phyloP scores from a whole-genome alignment of 805 yeast genomes.

The Priceomyces carsonii region DNA sequence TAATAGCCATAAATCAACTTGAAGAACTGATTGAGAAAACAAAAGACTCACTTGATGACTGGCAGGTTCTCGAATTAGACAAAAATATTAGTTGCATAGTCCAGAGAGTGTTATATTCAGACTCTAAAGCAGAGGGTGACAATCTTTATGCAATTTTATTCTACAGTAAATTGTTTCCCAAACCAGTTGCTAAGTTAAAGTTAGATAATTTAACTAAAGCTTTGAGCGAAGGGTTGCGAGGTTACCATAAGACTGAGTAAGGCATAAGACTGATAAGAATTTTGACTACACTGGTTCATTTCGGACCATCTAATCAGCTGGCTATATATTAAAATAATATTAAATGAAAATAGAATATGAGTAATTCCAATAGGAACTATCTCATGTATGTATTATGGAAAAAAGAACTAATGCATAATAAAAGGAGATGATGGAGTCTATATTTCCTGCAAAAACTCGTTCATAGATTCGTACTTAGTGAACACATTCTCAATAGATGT shows the following conservation, averaged over 20 bases:
- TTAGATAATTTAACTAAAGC: constrained; percentile 31
- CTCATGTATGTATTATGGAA: too few species aligned
- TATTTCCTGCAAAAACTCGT: too few species aligned
- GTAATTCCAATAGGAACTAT: too few species aligned
- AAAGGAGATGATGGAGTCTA: too few species aligned
- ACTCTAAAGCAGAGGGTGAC: constrained; percentile 9
- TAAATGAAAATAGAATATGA: constrained; percentile 1
- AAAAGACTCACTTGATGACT: constrained; percentile 14
- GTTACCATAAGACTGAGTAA: constrained; percentile 33
- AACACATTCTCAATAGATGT: too few species aligned
- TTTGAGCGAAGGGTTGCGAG: constrained; percentile 34
- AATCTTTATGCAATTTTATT: constrained; percentile 32
- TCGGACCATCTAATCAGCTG: constrained; percentile 21
- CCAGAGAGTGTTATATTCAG: constrained; percentile 15
- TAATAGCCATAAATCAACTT: constrained; percentile 33
- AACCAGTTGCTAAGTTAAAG: constrained; percentile 36
- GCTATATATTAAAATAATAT: constrained; percentile 14
- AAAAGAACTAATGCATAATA: too few species aligned
- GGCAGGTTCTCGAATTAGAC: constrained; percentile 34
- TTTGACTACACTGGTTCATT: too few species aligned
- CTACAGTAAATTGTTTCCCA: constrained; percentile 27
- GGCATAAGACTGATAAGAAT: neutral
- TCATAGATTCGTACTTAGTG: too few species aligned
- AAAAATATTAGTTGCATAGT: constrained; percentile 26
- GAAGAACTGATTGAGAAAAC: constrained; percentile 8